Evolutionary conservation across 306 rosid genomes (phyloP).

Genomic region (Prinsepia uniflora): DNA sequence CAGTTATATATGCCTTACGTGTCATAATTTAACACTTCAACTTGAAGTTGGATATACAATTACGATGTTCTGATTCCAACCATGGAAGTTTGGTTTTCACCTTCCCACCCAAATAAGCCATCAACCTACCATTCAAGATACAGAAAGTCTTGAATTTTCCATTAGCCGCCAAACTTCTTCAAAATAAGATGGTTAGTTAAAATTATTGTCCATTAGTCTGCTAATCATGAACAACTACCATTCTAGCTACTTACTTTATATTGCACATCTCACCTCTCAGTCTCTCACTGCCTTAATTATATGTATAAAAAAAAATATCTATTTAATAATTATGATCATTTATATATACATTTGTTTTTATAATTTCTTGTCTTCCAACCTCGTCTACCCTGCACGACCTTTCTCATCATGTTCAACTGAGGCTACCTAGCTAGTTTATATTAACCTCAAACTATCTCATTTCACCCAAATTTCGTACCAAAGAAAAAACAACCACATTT

Average conservation of each 20-base stretch:
- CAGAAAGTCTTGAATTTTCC: slow-evolving; percentile 1
- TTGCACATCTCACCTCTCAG: neutral
- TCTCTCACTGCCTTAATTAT: neutral
- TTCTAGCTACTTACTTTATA: neutral
- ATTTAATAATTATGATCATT: neutral
- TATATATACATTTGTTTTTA: neutral
- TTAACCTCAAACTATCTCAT: neutral
- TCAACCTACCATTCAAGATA: slow-evolving; percentile 15
- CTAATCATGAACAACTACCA: slow-evolving; percentile 14
- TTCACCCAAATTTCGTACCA: too few relatives aligned
- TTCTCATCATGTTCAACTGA: slow-evolving; percentile 5
- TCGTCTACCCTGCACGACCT: neutral
- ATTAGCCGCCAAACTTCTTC: neutral
- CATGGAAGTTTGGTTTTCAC: neutral
- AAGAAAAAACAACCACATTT: neutral
- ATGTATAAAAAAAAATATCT: too few relatives aligned
- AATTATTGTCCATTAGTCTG: neutral
- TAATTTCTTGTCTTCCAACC: slow-evolving; percentile 7
- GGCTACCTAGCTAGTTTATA: neutral
- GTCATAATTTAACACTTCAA: too few relatives aligned
- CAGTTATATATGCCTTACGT: too few relatives aligned
- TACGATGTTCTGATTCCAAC: neutral
- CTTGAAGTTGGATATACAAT: too few relatives aligned
- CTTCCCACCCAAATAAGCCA: neutral
- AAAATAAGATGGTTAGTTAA: slow-evolving; percentile 11